phyloP scores from a whole-genome alignment of 495 filamentous ascomycete genomes.

The Rhypophila decipiens region DNA sequence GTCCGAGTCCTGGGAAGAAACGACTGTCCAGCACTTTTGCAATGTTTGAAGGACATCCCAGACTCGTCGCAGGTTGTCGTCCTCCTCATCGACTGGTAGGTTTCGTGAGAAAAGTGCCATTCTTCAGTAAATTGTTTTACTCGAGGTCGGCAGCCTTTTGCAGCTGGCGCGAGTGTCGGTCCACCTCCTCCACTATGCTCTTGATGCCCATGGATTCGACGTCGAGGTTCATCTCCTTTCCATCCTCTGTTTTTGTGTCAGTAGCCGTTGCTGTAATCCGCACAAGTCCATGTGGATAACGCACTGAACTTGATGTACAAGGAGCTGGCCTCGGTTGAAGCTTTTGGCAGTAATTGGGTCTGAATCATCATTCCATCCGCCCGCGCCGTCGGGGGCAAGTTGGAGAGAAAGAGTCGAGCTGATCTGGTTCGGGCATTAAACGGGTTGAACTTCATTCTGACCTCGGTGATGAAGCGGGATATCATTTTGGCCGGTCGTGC shows the following conservation, averaged over 20 bases:
- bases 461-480: slow-evolving; percentile 75
- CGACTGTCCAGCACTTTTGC: no score
- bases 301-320: slow-evolving; percentile 77
- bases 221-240: slow-evolving; percentile 67
- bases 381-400: slow-evolving; percentile 75
- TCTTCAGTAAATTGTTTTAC: no score
- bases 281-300: slow-evolving; percentile 22
- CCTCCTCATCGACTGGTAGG: no score
- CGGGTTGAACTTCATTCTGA: slow-evolving; percentile 84
- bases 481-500: slow-evolving; percentile 58
- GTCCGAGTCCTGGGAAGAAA: no score
- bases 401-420: slow-evolving; percentile 77
- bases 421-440: slow-evolving; percentile 72
- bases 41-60: no score
- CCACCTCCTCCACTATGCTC: slow-evolving; percentile 80
- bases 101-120: no score
- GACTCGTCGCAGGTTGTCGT: no score
- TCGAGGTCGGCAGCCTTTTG: slow-evolving; percentile 72
- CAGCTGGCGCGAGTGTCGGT: slow-evolving; percentile 76
- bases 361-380: slow-evolving; percentile 65
- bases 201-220: slow-evolving; percentile 74
- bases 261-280: not conserved
- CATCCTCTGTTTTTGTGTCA: slow-evolving; percentile 55
- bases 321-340: slow-evolving; percentile 52
- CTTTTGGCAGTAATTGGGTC: slow-evolving; percentile 66